Conservation (phyloP, 2,329 filamentous ascomycete genomes). For the Calonectria honghensis region DNA sequence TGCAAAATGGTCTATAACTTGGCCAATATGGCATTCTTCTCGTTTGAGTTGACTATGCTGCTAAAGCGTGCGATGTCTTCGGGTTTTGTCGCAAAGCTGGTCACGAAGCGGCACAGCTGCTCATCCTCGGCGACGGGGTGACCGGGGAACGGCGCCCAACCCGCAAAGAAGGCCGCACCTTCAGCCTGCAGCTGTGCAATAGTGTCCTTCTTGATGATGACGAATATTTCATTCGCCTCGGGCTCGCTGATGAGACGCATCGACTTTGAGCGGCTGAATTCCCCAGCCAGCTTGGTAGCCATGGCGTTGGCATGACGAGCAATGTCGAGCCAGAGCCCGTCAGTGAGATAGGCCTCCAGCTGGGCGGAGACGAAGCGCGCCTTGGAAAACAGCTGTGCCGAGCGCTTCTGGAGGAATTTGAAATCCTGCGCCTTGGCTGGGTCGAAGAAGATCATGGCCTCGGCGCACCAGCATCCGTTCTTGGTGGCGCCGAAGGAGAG, state of each 20-base stretch:
- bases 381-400: constrained; percentile 29
- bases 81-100: constrained; percentile 14
- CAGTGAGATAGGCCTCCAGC: constrained; percentile 12
- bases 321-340: constrained; percentile 17
- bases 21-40: background rate
- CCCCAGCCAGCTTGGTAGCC: constrained; percentile 1
- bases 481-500: constrained; percentile 30
- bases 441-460: constrained; percentile 25
- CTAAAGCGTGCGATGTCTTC: constrained; percentile 12
- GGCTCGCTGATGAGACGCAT: constrained; percentile 16
- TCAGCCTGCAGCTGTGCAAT: constrained; percentile 8
- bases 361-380: constrained; percentile 24
- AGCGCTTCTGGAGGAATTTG: constrained; percentile 22
- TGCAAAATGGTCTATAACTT: background rate
- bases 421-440: constrained; percentile 7
- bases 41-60: background rate
- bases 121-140: constrained; percentile 8
- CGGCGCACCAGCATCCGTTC: constrained; percentile 31
- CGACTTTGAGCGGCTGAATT: constrained; percentile 15
- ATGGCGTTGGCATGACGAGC: constrained; percentile 22
- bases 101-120: constrained; percentile 29
- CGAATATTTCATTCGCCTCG: constrained; percentile 18
- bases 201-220: constrained; percentile 11
- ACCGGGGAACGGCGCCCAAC: background rate
- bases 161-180: constrained; percentile 1